These are phyloP conservation scores for Coemansia sp. DNA, from an alignment of 192 early-diverging fungal genomes.

Conservation along the genomic window DNA sequence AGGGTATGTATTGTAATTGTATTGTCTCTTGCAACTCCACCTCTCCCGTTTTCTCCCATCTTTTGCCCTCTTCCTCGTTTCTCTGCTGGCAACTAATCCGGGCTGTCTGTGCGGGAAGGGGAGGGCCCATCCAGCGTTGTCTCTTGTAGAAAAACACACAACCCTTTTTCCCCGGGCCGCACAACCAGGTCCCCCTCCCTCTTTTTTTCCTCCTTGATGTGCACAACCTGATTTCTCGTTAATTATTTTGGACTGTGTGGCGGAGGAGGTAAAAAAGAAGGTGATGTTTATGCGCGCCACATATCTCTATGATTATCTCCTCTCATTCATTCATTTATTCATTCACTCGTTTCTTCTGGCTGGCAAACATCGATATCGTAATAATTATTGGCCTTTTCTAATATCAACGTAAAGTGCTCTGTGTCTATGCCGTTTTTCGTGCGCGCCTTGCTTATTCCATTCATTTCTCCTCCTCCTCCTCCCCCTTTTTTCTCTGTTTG, in stretches of 20 bases:
- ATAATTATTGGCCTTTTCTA: slow-evolving; percentile 1
- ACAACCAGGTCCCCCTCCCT: neutral
- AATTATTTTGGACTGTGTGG: slow-evolving; percentile 4
- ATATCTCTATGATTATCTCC: neutral
- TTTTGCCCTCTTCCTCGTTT: neutral
- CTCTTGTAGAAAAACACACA: too few relatives aligned
- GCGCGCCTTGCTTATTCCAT: too few relatives aligned
- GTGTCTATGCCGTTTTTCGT: neutral
- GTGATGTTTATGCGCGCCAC: neutral
- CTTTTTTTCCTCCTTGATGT: too few relatives aligned
- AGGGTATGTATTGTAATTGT: slow-evolving; percentile 4
- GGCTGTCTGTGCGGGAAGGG: too few relatives aligned
- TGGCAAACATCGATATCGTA: neutral
- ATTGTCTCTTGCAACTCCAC: too few relatives aligned
- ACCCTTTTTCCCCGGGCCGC: neutral
- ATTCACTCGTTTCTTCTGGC: too few relatives aligned
- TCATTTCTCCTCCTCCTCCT: neutral
- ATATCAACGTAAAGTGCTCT: slow-evolving; percentile 7
- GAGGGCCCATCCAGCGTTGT: too few relatives aligned
- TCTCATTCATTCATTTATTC: too few relatives aligned
- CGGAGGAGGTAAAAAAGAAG: neutral
- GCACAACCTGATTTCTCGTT: slow-evolving; percentile 1
- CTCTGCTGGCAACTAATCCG: neutral
- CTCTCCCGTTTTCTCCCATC: too few relatives aligned
- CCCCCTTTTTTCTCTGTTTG: neutral